Conservation (phyloP, 2,329 filamentous ascomycete species). For the Sclerotinia minor region DNA sequence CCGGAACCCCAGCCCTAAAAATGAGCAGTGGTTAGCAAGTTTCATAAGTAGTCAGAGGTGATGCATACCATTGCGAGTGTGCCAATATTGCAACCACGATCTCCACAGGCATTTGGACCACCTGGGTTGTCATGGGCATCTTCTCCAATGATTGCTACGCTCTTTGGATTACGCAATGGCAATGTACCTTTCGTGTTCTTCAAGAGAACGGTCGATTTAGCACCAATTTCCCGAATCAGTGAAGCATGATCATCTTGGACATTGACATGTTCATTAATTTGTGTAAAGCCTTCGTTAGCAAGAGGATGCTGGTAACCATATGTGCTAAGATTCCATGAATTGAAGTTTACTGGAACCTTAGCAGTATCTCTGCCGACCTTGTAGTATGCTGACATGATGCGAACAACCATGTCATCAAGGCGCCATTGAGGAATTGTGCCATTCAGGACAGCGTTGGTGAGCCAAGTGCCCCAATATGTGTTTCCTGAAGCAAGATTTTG, state of each 20-base stretch:
- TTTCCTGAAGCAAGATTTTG: slow-evolving; percentile 68
- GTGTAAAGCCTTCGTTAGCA: slow-evolving; percentile 61
- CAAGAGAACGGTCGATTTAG: slow-evolving; percentile 46
- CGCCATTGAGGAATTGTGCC: slow-evolving; percentile 86
- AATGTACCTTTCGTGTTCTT: slow-evolving; percentile 63
- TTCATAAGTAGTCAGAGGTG: slow-evolving; percentile 42
- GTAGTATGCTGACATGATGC: slow-evolving; percentile 72
- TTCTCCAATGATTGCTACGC: slow-evolving; percentile 48
- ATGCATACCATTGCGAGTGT: slow-evolving; percentile 54
- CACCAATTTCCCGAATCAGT: slow-evolving; percentile 73
- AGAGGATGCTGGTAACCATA: slow-evolving; percentile 67
- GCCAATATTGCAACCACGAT: slow-evolving; percentile 55
- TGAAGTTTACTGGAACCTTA: slow-evolving; percentile 68
- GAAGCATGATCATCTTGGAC: slow-evolving; percentile 72
- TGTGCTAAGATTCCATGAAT: slow-evolving; percentile 79
- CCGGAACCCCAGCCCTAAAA: slow-evolving; percentile 74
- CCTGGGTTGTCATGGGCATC: slow-evolving; percentile 53
- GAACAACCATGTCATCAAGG: slow-evolving; percentile 86
- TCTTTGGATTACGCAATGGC: slow-evolving; percentile 45
- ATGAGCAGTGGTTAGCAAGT: slow-evolving; percentile 52
- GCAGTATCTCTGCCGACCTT: slow-evolving; percentile 52
- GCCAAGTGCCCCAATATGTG: slow-evolving; percentile 71
- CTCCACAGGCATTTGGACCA: slow-evolving; percentile 65
- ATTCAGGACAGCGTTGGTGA: slow-evolving; percentile 85
- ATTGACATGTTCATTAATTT: slow-evolving; percentile 79